A percentile compares a stretch with the other conserved stretches of the same genome.
phyloP scores from a whole-genome alignment of 148 eudicot genomes.

The Bassia scoparia region DNA sequence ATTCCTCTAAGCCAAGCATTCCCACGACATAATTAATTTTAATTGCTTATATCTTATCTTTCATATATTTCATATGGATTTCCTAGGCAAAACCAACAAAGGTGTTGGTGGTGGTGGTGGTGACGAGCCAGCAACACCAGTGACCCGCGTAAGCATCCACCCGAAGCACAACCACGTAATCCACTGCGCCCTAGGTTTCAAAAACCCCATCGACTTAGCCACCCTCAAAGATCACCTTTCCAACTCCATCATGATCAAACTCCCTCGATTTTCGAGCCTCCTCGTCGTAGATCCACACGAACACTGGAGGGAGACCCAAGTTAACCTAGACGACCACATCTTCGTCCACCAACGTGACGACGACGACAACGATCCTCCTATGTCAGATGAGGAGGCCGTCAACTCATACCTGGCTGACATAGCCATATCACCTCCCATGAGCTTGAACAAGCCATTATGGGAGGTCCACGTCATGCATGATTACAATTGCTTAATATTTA shows the following conservation, averaged over 20 bases:
- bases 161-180: conserved; percentile 48
- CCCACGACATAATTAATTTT: too few species aligned
- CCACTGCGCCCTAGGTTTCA: conserved; percentile 34
- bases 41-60: too few species aligned
- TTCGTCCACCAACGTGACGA: conserved; percentile 19
- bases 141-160: conserved; percentile 29
- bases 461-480: conserved; percentile 49
- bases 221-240: conserved; percentile 30
- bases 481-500: conserved; percentile 39
- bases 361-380: background rate
- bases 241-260: conserved; percentile 39
- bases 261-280: conserved; percentile 62
- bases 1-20: too few species aligned
- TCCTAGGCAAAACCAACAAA: too few species aligned
- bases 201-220: conserved; percentile 36
- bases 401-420: conserved; percentile 48
- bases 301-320: conserved; percentile 39
- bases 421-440: conserved; percentile 47
- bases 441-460: conserved; percentile 61
- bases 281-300: conserved; percentile 35
- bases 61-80: too few species aligned
- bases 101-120: too few species aligned
- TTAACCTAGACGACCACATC: conserved; percentile 53
- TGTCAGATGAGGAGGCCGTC: conserved; percentile 31
- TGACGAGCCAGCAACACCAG: conserved; percentile 23